These are phyloP conservation scores for Aspergillus neoniger DNA, from an alignment of 2,329 filamentous ascomycete species.

Conservation along the genomic window DNA sequence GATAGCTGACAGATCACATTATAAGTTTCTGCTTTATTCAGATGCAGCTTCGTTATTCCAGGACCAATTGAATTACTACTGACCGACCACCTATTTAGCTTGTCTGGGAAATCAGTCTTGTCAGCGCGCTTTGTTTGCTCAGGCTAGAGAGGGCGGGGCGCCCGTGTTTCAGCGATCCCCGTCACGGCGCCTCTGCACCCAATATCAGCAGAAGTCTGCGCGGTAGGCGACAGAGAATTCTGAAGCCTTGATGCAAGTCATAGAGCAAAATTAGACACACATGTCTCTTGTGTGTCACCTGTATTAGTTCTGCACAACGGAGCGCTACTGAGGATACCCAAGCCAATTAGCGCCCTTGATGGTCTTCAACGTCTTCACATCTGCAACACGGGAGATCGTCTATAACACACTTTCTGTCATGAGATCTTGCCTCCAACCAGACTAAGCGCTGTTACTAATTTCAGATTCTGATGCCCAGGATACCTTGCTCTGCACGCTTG, in stretches of 20 bases:
- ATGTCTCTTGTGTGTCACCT: neutral
- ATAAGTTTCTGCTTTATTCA: neutral
- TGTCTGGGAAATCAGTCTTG: neutral
- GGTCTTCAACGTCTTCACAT: slow-evolving; percentile 5
- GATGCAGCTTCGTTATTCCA: neutral
- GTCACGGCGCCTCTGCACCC: neutral
- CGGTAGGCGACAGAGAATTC: neutral
- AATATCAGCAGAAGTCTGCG: neutral
- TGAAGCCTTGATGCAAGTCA: neutral
- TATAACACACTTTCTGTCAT: neutral
- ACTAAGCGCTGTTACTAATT: slow-evolving; percentile 27
- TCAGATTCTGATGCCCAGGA: slow-evolving; percentile 9
- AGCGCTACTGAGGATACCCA: slow-evolving; percentile 9
- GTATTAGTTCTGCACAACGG: neutral
- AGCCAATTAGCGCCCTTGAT: slow-evolving; percentile 10
- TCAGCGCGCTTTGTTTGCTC: neutral
- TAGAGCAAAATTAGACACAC: neutral
- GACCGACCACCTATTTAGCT: neutral
- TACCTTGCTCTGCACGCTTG: slow-evolving; percentile 13
- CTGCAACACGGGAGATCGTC: slow-evolving; percentile 14
- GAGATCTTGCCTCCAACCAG: slow-evolving; percentile 10
- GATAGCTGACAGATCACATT: neutral
- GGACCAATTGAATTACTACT: neutral
- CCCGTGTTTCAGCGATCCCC: slow-evolving; percentile 1
- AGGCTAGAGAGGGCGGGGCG: slow-evolving; percentile 1